These are phyloP conservation scores for Pilaira anomala DNA, from an alignment of 192 early-diverging fungal species.

Conservation along the genomic window DNA sequence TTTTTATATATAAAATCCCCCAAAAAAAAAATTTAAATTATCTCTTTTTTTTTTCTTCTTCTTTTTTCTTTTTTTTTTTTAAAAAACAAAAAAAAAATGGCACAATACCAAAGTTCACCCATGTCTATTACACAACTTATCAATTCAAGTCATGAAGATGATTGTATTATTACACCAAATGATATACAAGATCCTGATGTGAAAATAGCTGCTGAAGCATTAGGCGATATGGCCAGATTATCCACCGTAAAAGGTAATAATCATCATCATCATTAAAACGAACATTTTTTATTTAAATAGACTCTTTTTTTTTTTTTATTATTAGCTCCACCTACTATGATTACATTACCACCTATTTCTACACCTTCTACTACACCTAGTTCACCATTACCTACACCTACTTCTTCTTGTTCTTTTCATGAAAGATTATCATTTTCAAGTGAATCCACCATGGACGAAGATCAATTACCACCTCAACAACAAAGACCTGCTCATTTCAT, in stretches of 20 bases:
- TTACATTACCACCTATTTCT: slow-evolving; percentile 16
- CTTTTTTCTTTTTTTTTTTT: slow-evolving; percentile 8
- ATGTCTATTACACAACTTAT: slow-evolving; percentile 29
- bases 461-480: neutral
- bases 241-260: neutral
- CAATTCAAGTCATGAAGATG: slow-evolving; percentile 9
- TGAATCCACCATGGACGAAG: slow-evolving; percentile 15
- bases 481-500: slow-evolving; percentile 50
- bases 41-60: neutral
- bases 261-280: too few species aligned
- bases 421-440: slow-evolving; percentile 19
- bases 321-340: neutral
- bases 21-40: neutral
- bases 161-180: neutral
- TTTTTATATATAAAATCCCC: slow-evolving; percentile 9
- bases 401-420: neutral
- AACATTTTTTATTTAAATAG: too few species aligned
- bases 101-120: slow-evolving; percentile 1
- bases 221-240: slow-evolving; percentile 31
- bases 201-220: slow-evolving; percentile 29
- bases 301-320: too few species aligned
- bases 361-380: slow-evolving; percentile 25
- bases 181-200: slow-evolving; percentile 36
- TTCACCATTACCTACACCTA: slow-evolving; percentile 21
- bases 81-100: neutral